Percentiles rank a stretch among this genome's conserved stretches.
These are phyloP conservation scores for Drechslerella coelobrocha DNA, from an alignment of 2,329 filamentous ascomycete genomes.

Conservation along the genomic window DNA sequence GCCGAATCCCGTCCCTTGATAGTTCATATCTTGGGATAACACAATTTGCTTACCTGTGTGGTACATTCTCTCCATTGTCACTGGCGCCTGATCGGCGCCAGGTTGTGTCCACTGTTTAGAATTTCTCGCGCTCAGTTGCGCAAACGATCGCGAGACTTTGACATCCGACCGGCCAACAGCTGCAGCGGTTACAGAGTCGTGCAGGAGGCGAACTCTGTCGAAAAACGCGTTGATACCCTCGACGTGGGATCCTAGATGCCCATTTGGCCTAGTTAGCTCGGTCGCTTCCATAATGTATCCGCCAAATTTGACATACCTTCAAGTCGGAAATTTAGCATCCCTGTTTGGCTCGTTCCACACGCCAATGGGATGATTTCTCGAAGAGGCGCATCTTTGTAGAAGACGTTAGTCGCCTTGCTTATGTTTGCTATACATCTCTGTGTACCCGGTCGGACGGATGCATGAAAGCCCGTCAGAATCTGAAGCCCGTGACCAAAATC, in stretches of 20 bases:
- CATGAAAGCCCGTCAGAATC: conserved; percentile 48
- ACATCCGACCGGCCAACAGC: too few species aligned
- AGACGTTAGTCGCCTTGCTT: conserved; percentile 68
- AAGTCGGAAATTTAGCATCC: neutral
- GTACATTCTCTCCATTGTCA: too few species aligned
- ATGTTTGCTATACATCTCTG: conserved; percentile 68
- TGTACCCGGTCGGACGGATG: conserved; percentile 64
- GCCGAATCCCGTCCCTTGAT: too few species aligned
- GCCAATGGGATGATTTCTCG: neutral
- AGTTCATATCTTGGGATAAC: too few species aligned
- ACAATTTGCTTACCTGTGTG: neutral
- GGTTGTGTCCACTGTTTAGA: too few species aligned
- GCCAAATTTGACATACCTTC: conserved; percentile 1
- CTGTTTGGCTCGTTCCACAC: neutral
- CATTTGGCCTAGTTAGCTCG: neutral
- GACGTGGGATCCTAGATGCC: neutral
- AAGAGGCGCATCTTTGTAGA: conserved; percentile 61
- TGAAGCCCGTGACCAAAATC: conserved; percentile 13
- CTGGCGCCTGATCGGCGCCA: too few species aligned
- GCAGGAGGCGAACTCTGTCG: neutral
- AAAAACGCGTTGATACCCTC: conserved; percentile 6
- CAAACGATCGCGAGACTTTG: too few species aligned
- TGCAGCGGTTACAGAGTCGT: too few species aligned
- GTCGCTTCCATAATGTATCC: too few species aligned
- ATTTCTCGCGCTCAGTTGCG: too few species aligned